A percentile compares a stretch with the other conserved stretches of the same genome.
phyloP scores from a whole-genome alignment of 305 asterid genomes.

The Nicotiana rustica region DNA sequence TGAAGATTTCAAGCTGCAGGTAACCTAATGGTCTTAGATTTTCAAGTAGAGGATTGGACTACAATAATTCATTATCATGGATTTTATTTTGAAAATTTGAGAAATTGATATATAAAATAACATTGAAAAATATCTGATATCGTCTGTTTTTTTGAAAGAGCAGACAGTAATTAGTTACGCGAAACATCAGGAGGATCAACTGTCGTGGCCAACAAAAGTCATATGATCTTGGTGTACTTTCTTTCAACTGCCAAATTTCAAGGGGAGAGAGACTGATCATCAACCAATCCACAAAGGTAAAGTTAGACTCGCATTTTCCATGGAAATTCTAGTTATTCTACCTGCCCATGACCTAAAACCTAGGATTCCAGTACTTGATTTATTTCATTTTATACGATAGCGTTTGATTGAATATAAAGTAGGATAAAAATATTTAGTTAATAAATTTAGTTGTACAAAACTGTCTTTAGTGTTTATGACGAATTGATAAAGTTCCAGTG shows the following conservation, averaged over 20 bases:
- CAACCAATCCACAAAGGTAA: slow-evolving; percentile 3
- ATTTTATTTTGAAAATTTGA: no score
- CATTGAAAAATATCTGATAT: no score
- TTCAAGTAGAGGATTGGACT: neutral
- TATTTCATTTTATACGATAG: no score
- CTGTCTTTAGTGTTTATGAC: neutral
- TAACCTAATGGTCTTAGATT: neutral
- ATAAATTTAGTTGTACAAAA: no score
- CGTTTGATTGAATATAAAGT: no score
- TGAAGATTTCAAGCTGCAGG: neutral
- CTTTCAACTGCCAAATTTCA: neutral
- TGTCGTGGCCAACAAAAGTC: neutral
- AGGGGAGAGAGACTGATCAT: neutral
- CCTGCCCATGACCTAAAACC: neutral
- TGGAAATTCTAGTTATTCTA: neutral
- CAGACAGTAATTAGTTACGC: neutral
- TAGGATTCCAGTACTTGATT: no score
- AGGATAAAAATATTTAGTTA: no score
- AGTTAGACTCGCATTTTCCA: neutral
- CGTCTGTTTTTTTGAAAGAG: no score
- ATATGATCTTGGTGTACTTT: neutral
- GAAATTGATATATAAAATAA: no score
- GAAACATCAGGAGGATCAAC: neutral
- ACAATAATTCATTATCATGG: no score
- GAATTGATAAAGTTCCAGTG: neutral